These are phyloP conservation scores for Marasmius tenuissimus DNA, from an alignment of 1,284 basidiomycete species.

Conservation along the genomic window DNA sequence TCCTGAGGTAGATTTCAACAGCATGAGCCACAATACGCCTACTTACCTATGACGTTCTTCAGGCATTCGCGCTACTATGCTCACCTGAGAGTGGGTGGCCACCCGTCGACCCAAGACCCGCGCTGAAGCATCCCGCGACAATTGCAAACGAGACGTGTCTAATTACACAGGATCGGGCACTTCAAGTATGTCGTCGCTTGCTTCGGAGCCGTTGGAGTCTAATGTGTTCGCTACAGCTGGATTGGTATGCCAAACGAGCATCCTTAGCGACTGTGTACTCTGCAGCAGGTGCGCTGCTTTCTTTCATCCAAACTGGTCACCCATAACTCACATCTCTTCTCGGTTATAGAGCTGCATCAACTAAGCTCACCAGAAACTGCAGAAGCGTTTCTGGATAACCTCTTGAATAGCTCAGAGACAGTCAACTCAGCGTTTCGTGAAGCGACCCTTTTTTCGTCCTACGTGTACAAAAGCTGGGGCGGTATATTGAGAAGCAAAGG, in stretches of 20 bases:
- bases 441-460: constrained; percentile 50
- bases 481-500: constrained; percentile 68
- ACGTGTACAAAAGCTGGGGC: constrained; percentile 65
- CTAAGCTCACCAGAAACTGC: constrained; percentile 67
- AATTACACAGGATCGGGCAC: constrained; percentile 46
- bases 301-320: background rate
- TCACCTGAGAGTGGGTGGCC: constrained; percentile 46
- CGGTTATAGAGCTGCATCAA: constrained; percentile 65
- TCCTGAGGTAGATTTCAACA: constrained; percentile 53
- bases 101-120: constrained; percentile 58
- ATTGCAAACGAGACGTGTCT: constrained; percentile 73
- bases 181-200: constrained; percentile 45
- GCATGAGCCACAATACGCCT: background rate
- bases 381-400: constrained; percentile 58
- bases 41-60: background rate
- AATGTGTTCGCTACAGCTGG: constrained; percentile 40
- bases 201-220: constrained; percentile 2
- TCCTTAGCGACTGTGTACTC: constrained; percentile 65
- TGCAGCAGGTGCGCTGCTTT: constrained; percentile 46
- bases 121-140: constrained; percentile 52
- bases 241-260: constrained; percentile 67
- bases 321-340: background rate
- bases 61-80: constrained; percentile 68
- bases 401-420: constrained; percentile 48
- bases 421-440: constrained; percentile 49